Base-by-base conservation (phyloP, 768 basidiomycete genomes). In the Lactarius akahatsu region DNA sequence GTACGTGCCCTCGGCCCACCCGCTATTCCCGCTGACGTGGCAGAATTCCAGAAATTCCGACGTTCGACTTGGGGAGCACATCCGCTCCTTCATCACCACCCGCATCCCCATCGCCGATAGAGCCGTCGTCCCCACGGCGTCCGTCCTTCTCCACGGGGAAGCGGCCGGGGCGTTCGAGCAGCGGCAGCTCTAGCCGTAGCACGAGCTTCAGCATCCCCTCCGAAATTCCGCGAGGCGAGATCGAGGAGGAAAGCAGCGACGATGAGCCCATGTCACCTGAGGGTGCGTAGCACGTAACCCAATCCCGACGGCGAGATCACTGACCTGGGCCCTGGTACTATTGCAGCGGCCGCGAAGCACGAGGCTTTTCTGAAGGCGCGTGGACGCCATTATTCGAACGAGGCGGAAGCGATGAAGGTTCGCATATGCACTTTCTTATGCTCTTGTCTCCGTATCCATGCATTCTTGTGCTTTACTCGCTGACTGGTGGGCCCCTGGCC, bases 401-500 rank as follows among this genome's bases (percentile, higher is more conserved):
- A 95, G 74, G 93, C 91, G 1, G 90, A 94, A 74, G 93, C 92
- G 20, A 94, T 95, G 93, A 94, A 94, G 86, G 92, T 89, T 76
- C 56, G 76, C 57, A 56, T 41, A 45, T 55, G 52, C 32, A 20
- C 4, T 26, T 59, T 41, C 15, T 43, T 28, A 8, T n/a, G 63
- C 65, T 60, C 38, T 8, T n/a, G 45, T n/a, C n/a, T n/a, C n/a
- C n/a, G n/a, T 45, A n/a, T 69, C 26, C 36, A 45, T 50, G 50
- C 41, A 60, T 20, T 59, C 40, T 56, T 62, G 62, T 65, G 70
- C 50, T 65, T 65, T 71, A 57, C 58, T 20, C 58, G 62, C 58
- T 67, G 62, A 63, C 59, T n/a, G 58, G 62, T 55, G 23, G 52
- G 9, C 59, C 45, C 50, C 13, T 28, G 50, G 23, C 41, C 50